Percentiles rank a stretch among this genome's conserved stretches.
Evolutionary conservation across 164 flowering plant genomes (phyloP).

Genomic region (Dillenia suffruticosa): DNA sequence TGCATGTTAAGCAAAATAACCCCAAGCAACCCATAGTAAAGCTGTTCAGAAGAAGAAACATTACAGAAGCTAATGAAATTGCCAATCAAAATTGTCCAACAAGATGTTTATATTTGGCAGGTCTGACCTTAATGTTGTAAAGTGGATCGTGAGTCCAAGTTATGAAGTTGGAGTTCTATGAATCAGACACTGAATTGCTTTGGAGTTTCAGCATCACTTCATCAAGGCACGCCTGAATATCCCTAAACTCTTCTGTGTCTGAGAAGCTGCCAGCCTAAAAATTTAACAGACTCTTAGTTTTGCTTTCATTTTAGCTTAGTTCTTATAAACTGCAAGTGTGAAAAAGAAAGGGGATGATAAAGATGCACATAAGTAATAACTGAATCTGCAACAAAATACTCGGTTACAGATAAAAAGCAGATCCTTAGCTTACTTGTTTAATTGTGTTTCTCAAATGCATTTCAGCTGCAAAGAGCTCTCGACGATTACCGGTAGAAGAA

Average conservation of each 20-base stretch:
- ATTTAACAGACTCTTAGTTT: not conserved
- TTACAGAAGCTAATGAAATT: too few species aligned
- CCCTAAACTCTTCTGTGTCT: conserved; percentile 47
- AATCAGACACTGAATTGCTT: conserved; percentile 11
- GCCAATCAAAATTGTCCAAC: too few species aligned
- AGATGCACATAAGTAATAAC: not conserved
- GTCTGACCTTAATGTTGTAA: too few species aligned
- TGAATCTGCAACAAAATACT: not conserved
- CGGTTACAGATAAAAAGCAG: not conserved
- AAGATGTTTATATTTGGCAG: too few species aligned
- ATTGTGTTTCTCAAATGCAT: conserved; percentile 66
- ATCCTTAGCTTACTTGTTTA: conserved; percentile 48
- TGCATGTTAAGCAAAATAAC: too few species aligned
- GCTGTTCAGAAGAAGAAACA: too few species aligned
- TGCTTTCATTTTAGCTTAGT: not conserved
- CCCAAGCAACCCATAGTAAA: too few species aligned
- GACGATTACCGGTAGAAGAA: conserved; percentile 37
- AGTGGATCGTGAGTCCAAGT: too few species aligned
- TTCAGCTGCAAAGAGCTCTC: conserved; percentile 67
- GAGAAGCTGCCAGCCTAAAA: conserved; percentile 57
- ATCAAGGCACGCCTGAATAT: conserved; percentile 49
- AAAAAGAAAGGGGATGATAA: not conserved
- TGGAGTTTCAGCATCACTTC: conserved; percentile 38
- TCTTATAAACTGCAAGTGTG: not conserved
- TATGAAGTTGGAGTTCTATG: not conserved